phyloP scores from a whole-genome alignment of 352 stramenopile genomes.

The Plasmopara viticola region DNA sequence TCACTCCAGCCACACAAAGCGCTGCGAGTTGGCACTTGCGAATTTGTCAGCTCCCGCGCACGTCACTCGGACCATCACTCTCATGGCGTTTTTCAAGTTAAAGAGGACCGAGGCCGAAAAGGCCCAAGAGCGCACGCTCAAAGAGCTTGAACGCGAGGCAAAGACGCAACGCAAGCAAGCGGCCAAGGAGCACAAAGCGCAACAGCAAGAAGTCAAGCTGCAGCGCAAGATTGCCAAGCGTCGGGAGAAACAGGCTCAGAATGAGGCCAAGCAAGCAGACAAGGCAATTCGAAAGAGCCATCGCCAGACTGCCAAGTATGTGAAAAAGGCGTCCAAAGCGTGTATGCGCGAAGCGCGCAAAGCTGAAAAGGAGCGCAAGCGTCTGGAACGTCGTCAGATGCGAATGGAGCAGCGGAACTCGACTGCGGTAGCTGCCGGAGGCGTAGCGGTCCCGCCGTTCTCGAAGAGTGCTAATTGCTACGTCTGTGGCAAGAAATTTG shows the following conservation, averaged over 20 bases:
- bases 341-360: conserved; percentile 8
- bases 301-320: not conserved
- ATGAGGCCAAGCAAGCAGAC: conserved; percentile 13
- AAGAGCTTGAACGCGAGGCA: conserved; percentile 22
- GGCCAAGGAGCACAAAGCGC: conserved; percentile 15
- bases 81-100: conserved; percentile 24
- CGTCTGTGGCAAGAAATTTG: conserved; percentile 41
- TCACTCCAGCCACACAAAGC: conserved; percentile 9
- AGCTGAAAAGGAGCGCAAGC: conserved; percentile 15
- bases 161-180: conserved; percentile 22
- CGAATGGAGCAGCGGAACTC: conserved; percentile 1
- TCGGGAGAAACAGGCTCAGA: conserved; percentile 1
- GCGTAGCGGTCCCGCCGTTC: conserved; percentile 18
- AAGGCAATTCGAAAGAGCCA: not conserved
- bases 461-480: conserved; percentile 29
- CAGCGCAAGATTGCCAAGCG: not conserved
- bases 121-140: conserved; percentile 12
- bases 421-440: not conserved
- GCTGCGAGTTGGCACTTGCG: conserved; percentile 15
- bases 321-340: not conserved
- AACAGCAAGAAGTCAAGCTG: conserved; percentile 12
- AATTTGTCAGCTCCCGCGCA: conserved; percentile 20
- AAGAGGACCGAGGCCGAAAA: conserved; percentile 25
- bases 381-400: conserved; percentile 4
- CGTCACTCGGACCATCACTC: conserved; percentile 13